Percentiles rank a stretch among this genome's conserved stretches.
Conservation (phyloP, 768 basidiomycete genomes). For the Boletus eberwhitei region DNA sequence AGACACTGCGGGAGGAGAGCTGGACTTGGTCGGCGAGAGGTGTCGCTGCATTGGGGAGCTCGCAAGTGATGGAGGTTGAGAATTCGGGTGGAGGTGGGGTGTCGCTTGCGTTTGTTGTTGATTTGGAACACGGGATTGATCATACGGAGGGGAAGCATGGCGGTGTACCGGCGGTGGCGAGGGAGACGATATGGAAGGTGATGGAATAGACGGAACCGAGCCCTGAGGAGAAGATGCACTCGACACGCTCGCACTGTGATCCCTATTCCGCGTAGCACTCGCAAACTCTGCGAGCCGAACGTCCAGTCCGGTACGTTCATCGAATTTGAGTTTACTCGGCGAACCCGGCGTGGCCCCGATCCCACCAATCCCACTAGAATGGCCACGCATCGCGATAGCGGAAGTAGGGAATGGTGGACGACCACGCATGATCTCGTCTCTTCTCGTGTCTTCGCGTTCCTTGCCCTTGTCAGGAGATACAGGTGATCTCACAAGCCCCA, state of each 20-base stretch:
- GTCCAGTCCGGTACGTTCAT: conserved; percentile 25
- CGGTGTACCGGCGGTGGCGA: conserved; percentile 33
- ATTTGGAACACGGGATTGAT: neutral
- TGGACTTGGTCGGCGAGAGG: conserved; percentile 52
- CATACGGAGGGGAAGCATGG: conserved; percentile 22
- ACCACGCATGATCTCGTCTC: conserved; percentile 40
- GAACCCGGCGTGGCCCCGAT: conserved; percentile 18
- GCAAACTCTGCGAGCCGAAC: conserved; percentile 36
- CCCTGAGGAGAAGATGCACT: conserved; percentile 71
- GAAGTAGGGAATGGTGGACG: conserved; percentile 31
- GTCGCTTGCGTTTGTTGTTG: conserved; percentile 7
- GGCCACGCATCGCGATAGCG: neutral
- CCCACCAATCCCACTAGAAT: neutral
- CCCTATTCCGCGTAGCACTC: conserved; percentile 39
- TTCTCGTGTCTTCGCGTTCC: conserved; percentile 16
- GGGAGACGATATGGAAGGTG: conserved; percentile 58
- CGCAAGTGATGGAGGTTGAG: conserved; percentile 17
- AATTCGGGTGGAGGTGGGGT: conserved; percentile 9
- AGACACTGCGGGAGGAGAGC: conserved; percentile 59
- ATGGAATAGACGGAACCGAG: conserved; percentile 80
- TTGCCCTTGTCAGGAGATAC: conserved; percentile 38
- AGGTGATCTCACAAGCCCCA: conserved; percentile 59
- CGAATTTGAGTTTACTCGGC: conserved; percentile 29
- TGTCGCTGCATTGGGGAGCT: conserved; percentile 45
- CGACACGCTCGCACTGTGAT: conserved; percentile 70